phyloP scores from a whole-genome alignment of 116 monocot genomes.

The Phalaenopsis hybrid region DNA sequence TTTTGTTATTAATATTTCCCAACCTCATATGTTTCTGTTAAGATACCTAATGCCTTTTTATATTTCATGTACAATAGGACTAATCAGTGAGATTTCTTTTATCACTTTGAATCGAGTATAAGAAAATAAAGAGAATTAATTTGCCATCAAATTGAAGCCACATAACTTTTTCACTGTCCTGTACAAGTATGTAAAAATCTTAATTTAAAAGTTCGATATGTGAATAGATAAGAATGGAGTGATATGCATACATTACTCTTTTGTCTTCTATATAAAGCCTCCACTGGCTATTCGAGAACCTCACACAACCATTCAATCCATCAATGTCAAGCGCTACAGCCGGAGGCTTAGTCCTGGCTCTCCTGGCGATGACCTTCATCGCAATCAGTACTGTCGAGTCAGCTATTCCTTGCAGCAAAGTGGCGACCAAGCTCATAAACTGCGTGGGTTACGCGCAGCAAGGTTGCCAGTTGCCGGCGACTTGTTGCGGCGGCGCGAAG shows the following conservation, averaged over 20 bases:
- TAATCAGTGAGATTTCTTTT: too few species aligned
- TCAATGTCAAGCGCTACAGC: not conserved
- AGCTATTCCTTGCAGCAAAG: not conserved
- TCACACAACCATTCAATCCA: not conserved
- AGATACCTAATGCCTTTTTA: not conserved
- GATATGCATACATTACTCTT: not conserved
- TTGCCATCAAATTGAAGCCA: too few species aligned
- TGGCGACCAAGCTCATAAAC: not conserved
- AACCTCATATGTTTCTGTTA: not conserved
- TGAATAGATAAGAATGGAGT: too few species aligned
- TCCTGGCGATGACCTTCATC: not conserved
- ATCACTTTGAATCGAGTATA: too few species aligned
- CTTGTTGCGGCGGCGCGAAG: slow-evolving; percentile 16
- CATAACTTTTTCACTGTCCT: too few species aligned
- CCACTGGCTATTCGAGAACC: not conserved
- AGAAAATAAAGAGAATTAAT: too few species aligned
- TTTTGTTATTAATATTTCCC: not conserved
- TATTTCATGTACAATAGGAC: not conserved
- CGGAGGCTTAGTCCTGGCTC: not conserved
- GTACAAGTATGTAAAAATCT: too few species aligned
- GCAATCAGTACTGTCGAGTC: not conserved
- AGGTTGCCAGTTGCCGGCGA: not conserved
- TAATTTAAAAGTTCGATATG: too few species aligned
- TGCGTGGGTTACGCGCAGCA: slow-evolving; percentile 3
- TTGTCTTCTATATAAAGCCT: not conserved